Conservation (phyloP, 108 stramenopile species). For the Fragilariopsis cylindrus region DNA sequence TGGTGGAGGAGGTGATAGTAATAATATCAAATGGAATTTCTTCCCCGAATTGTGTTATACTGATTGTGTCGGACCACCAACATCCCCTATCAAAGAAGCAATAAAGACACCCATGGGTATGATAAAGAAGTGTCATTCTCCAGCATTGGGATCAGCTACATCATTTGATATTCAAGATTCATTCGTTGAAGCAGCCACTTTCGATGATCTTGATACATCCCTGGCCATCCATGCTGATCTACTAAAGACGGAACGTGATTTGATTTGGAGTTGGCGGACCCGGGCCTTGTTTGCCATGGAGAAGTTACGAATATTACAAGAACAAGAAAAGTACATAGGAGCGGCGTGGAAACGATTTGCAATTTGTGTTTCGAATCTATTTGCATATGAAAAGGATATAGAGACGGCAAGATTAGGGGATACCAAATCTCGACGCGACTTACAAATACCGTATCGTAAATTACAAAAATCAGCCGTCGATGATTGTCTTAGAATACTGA, state of each 20-base stretch:
- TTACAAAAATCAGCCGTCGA: slow-evolving; percentile 64
- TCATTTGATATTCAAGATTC: slow-evolving; percentile 40
- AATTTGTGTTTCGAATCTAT: slow-evolving; percentile 67
- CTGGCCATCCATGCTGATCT: slow-evolving; percentile 46
- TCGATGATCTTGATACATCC: slow-evolving; percentile 3
- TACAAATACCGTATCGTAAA: slow-evolving; percentile 74
- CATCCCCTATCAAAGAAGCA: neutral
- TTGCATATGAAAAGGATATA: slow-evolving; percentile 79
- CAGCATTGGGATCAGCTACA: slow-evolving; percentile 34
- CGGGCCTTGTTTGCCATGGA: slow-evolving; percentile 51
- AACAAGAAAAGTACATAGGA: slow-evolving; percentile 61
- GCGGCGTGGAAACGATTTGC: slow-evolving; percentile 75
- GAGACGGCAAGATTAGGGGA: slow-evolving; percentile 64
- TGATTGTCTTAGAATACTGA: slow-evolving; percentile 61
- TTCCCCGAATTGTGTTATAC: slow-evolving; percentile 16
- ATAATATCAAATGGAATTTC: slow-evolving; percentile 7
- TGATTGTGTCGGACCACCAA: neutral
- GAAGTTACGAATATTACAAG: slow-evolving; percentile 46
- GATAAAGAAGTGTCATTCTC: slow-evolving; percentile 18
- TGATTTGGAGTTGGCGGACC: slow-evolving; percentile 56
- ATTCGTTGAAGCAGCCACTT: slow-evolving; percentile 30
- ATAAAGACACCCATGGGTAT: neutral
- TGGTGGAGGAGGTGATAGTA: slow-evolving; percentile 2
- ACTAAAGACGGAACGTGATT: slow-evolving; percentile 63
- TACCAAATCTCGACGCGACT: slow-evolving; percentile 34